A percentile compares a stretch with the other conserved stretches of the same genome.
Evolutionary conservation across 495 filamentous ascomycete species (phyloP).

Genomic region (Talaromyces stipitatus): DNA sequence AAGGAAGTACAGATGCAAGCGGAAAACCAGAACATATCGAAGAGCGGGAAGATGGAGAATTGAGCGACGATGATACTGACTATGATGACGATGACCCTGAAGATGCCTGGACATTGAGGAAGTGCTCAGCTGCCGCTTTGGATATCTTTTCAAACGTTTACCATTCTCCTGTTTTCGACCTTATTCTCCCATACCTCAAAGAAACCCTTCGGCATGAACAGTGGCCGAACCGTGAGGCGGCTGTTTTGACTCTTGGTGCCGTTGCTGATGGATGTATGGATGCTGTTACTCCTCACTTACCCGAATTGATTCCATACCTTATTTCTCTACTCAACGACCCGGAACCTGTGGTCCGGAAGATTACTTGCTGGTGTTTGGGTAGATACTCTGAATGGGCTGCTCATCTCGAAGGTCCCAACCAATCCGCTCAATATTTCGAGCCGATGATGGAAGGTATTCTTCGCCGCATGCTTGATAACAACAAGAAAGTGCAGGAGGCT

Average conservation of each 20-base stretch:
- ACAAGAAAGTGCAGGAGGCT: slow-evolving; percentile 97
- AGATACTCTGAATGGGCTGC: slow-evolving; percentile 93
- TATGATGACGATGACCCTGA: slow-evolving; percentile 81
- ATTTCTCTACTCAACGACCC: slow-evolving; percentile 76
- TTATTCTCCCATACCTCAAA: slow-evolving; percentile 86
- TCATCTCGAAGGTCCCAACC: slow-evolving; percentile 53
- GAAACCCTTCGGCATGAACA: slow-evolving; percentile 81
- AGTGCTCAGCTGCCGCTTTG: slow-evolving; percentile 93
- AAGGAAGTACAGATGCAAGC: slow-evolving; percentile 43
- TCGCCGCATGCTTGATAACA: slow-evolving; percentile 86
- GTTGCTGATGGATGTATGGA: slow-evolving; percentile 93
- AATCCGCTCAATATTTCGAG: slow-evolving; percentile 74
- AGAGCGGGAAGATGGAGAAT: slow-evolving; percentile 53
- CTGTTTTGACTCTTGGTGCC: slow-evolving; percentile 89
- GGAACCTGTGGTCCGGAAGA: slow-evolving; percentile 91
- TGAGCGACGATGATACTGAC: slow-evolving; percentile 86
- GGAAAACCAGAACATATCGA: slow-evolving; percentile 24
- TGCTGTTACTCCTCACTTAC: slow-evolving; percentile 82
- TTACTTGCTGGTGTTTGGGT: slow-evolving; percentile 96
- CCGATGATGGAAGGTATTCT: slow-evolving; percentile 98
- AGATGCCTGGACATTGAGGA: slow-evolving; percentile 91
- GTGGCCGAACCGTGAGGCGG: slow-evolving; percentile 91
- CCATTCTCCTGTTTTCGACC: slow-evolving; percentile 77
- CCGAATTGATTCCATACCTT: slow-evolving; percentile 83
- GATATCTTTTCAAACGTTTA: slow-evolving; percentile 93